Evolutionary conservation across 371 early-diverging fungal genomes (phyloP).

Genomic region (Chytridiales sp.): DNA sequence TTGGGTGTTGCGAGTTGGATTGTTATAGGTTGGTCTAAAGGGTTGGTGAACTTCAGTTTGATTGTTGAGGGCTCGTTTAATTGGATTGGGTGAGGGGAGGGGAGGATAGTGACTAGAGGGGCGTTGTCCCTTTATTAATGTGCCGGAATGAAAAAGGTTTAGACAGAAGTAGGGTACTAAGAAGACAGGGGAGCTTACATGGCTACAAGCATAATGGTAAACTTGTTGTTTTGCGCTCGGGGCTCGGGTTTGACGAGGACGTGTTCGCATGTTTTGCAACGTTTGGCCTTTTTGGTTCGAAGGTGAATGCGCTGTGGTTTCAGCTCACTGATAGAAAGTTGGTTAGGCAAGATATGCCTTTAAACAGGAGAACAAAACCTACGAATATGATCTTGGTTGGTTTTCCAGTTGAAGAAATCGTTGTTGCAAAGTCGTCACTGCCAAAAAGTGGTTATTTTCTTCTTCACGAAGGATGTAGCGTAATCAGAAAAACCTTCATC

Average conservation of each 20-base stretch:
- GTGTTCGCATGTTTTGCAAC: conserved; percentile 84
- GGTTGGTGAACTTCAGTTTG: conserved; percentile 81
- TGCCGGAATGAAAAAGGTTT: neutral
- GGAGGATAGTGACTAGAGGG: conserved; percentile 72
- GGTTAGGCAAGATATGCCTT: neutral
- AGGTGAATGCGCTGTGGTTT: conserved; percentile 85
- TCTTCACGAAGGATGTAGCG: neutral
- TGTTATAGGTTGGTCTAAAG: conserved; percentile 70
- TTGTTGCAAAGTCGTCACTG: conserved; percentile 68
- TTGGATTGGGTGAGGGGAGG: conserved; percentile 48
- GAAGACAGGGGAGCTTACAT: conserved; percentile 49
- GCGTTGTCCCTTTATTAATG: conserved; percentile 73
- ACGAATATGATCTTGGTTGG: conserved; percentile 52
- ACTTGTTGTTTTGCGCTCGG: conserved; percentile 81
- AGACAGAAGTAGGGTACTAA: neutral
- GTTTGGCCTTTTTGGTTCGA: conserved; percentile 78
- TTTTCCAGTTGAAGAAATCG: conserved; percentile 66
- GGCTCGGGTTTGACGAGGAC: conserved; percentile 89
- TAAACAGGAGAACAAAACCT: neutral
- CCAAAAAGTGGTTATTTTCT: neutral
- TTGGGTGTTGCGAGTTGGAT: conserved; percentile 63
- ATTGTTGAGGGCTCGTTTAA: conserved; percentile 57
- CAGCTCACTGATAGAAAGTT: conserved; percentile 19
- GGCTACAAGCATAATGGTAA: conserved; percentile 85
- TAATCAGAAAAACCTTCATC: neutral